These are phyloP conservation scores for Trichoderma gamsii DNA, from an alignment of 495 filamentous ascomycete genomes.

Conservation along the genomic window DNA sequence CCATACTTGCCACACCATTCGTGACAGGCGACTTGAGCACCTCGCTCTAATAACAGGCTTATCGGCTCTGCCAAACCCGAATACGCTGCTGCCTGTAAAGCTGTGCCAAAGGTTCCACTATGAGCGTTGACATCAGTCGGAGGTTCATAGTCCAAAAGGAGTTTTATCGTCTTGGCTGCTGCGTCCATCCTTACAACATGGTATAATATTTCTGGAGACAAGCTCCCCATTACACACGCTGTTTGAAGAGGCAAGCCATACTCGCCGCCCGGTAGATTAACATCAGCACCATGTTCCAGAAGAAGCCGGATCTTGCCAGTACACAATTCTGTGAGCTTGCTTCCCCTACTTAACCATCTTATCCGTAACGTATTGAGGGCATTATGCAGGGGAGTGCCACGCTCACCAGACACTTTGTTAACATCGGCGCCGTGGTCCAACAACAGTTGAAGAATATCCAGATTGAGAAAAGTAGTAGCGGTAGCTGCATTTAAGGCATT, in stretches of 20 bases:
- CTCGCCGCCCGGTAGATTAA: slow-evolving; percentile 22
- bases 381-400: slow-evolving; percentile 23
- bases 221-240: slow-evolving; percentile 12
- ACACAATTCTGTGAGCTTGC: too few relatives aligned
- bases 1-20: slow-evolving; percentile 20
- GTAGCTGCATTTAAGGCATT: slow-evolving; percentile 23
- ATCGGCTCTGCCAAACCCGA: slow-evolving; percentile 20
- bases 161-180: neutral
- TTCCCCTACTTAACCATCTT: too few relatives aligned
- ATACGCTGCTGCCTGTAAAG: neutral
- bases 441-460: slow-evolving; percentile 16
- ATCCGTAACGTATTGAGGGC: neutral
- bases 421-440: slow-evolving; percentile 23
- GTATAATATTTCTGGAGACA: neutral
- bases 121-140: slow-evolving; percentile 12
- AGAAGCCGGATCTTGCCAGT: slow-evolving; percentile 20
- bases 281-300: slow-evolving; percentile 22
- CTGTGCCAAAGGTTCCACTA: slow-evolving; percentile 18
- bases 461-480: slow-evolving; percentile 8
- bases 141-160: neutral
- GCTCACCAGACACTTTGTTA: slow-evolving; percentile 18
- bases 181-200: neutral
- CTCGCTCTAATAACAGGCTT: slow-evolving; percentile 21
- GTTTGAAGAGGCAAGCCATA: slow-evolving; percentile 25
- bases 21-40: slow-evolving; percentile 24